Evolutionary conservation across 108 stramenopile species (phyloP).

Genomic region (Poteriospumella lacustris): DNA sequence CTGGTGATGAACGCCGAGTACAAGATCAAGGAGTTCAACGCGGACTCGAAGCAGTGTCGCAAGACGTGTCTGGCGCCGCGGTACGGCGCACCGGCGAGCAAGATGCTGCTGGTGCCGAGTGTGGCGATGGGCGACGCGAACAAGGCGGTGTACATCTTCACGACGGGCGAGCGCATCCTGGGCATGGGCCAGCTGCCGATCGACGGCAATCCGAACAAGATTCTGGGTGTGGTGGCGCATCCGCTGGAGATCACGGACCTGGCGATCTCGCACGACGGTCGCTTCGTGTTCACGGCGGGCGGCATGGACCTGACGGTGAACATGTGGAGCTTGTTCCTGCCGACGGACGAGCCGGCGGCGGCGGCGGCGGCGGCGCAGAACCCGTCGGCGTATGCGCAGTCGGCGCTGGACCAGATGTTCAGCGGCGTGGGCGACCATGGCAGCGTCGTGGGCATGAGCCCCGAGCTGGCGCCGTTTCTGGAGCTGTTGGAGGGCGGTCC

Average conservation of each 20-base stretch:
- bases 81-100: conserved; percentile 51
- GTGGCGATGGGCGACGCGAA: neutral
- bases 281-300: conserved; percentile 40
- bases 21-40: conserved; percentile 57
- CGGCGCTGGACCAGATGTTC: too few relatives aligned
- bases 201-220: conserved; percentile 53
- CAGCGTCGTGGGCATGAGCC: too few relatives aligned
- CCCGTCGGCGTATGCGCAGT: too few relatives aligned
- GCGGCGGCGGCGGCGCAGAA: too few relatives aligned
- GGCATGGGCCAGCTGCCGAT: conserved; percentile 46
- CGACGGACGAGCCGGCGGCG: too few relatives aligned
- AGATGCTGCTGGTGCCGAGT: conserved; percentile 2
- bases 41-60: conserved; percentile 47
- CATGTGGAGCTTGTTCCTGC: conserved; percentile 33
- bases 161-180: conserved; percentile 41
- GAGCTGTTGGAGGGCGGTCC: conserved; percentile 50
- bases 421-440: too few relatives aligned
- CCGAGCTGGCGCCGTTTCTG: conserved; percentile 41
- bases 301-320: conserved; percentile 40
- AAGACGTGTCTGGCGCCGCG: conserved; percentile 54
- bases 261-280: conserved; percentile 52
- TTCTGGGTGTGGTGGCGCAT: conserved; percentile 61
- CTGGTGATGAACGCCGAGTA: conserved; percentile 48
- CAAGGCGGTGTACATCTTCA: conserved; percentile 29
- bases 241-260: conserved; percentile 49